phyloP scores from a whole-genome alignment of 495 filamentous ascomycete genomes.

The Lasiosphaeria miniovina region DNA sequence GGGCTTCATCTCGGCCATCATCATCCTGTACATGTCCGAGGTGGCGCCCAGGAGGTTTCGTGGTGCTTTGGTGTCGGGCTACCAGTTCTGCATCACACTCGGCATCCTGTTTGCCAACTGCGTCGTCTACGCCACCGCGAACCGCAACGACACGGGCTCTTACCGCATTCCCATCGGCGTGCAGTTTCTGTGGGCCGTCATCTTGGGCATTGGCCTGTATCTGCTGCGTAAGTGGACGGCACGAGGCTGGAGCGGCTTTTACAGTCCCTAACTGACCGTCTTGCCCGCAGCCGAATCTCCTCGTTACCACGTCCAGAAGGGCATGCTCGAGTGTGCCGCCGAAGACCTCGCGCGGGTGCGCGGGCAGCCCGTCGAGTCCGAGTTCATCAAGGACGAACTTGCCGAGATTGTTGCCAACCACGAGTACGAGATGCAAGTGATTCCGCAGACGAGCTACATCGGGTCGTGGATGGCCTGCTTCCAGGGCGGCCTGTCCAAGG shows the following conservation, averaged over 20 bases:
- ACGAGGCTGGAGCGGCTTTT: not conserved
- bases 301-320: conserved; percentile 74
- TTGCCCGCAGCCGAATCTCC: conserved; percentile 64
- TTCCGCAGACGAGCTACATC: conserved; percentile 60
- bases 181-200: conserved; percentile 68
- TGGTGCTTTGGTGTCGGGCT: conserved; percentile 69
- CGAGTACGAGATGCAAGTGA: conserved; percentile 69
- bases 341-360: conserved; percentile 62
- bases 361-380: conserved; percentile 61
- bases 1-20: conserved; percentile 68
- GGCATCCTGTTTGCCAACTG: conserved; percentile 70
- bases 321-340: conserved; percentile 59
- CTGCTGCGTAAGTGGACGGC: conserved; percentile 43
- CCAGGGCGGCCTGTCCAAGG: conserved; percentile 53
- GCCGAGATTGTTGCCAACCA: conserved; percentile 79
- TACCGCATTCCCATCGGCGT: conserved; percentile 71
- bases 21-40: conserved; percentile 75
- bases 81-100: conserved; percentile 76
- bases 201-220: conserved; percentile 59
- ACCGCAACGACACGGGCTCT: conserved; percentile 60
- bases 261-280: not conserved
- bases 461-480: conserved; percentile 65
- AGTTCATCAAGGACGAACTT: conserved; percentile 65
- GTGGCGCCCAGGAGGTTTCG: conserved; percentile 61
- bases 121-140: conserved; percentile 65